Evolutionary conservation across 1,139 yeast genomes (phyloP), one percentile per base, ranked within the genome.

Genomic region (Suhomyces maxii): DNA sequence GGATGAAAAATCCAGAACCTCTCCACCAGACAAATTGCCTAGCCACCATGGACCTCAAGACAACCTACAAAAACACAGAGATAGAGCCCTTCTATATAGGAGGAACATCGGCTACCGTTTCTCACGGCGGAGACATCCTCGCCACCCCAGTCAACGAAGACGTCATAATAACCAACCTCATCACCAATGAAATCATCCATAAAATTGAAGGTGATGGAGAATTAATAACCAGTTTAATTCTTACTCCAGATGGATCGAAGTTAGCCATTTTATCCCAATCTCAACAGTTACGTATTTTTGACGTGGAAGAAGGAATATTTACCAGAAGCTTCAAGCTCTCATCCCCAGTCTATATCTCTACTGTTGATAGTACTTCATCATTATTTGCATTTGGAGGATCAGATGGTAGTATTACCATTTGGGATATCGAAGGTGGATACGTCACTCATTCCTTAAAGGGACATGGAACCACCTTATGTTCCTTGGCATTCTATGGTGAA

Each of bases 311-410:
- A 40, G 80, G 72, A 51, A 69, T 66, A 61, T 76, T 74, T 64
- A 71, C 69, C 64, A 87, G 76, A 63, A 69, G 73, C 18, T 75
- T 77, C 67, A 84, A 80, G 61, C 61, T 86, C 45, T 71, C 87
- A 3, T 83, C 97, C 0, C 97, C 98, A 0, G 87, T 89, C 1
- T 88, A 88, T 63, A 85, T 89, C 14, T 79, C 90, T 47, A 76
- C 85, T 11, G 80, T 81, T 31, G 99, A 93, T 64, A 65, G 80
- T 6, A 89, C 97, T 0, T 86, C 96, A 12, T 82, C 96, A 5
- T 73, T 93, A 42, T 82, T 91, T 60, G 96, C 97, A 34, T 84
- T 95, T 59, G 99, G 99, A 41, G 93, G 96, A 40, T 87, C 97
- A 0, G 99, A 95, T 63, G 98, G 99, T 42, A 80, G 83, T 36